These are phyloP conservation scores for Hydrangea macrophylla DNA, from an alignment of 148 eudicot genomes.

Conservation along the genomic window DNA sequence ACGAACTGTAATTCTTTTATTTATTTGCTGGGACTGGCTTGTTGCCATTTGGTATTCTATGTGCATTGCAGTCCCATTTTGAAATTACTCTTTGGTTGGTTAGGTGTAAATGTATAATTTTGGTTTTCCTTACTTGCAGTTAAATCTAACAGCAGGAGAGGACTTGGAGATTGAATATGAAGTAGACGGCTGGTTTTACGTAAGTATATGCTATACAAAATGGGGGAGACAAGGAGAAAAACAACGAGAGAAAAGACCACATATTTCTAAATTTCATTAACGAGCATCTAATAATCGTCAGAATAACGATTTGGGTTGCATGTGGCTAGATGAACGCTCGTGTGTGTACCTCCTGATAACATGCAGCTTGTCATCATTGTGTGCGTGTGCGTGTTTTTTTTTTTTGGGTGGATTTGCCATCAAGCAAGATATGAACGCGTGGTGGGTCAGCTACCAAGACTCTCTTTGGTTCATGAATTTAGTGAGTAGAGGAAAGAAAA, in stretches of 20 bases:
- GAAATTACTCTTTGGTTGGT: not conserved
- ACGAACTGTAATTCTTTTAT: not conserved
- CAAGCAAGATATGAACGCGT: not conserved
- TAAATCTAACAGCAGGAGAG: slow-evolving; percentile 89
- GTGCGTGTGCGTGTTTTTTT: not conserved
- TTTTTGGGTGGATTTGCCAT: not conserved
- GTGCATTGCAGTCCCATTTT: not conserved
- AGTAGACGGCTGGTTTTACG: slow-evolving; percentile 99
- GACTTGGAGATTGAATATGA: slow-evolving; percentile 86
- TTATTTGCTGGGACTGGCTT: not conserved
- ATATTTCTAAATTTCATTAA: no score
- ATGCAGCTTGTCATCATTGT: no score
- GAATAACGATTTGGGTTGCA: not conserved
- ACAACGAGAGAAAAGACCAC: not conserved
- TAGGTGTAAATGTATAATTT: not conserved
- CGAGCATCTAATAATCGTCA: not conserved
- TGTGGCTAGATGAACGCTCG: not conserved
- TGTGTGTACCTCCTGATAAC: no score
- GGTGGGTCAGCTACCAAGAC: not conserved
- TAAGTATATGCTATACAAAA: slow-evolving; percentile 57
- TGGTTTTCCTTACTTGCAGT: slow-evolving; percentile 42
- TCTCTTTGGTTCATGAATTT: no score
- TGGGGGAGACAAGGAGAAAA: not conserved
- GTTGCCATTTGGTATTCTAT: not conserved
- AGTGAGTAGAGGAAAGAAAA: no score